These are phyloP conservation scores for Papiliotrema flavescens DNA, from an alignment of 1,284 basidiomycete species.

Conservation along the genomic window DNA sequence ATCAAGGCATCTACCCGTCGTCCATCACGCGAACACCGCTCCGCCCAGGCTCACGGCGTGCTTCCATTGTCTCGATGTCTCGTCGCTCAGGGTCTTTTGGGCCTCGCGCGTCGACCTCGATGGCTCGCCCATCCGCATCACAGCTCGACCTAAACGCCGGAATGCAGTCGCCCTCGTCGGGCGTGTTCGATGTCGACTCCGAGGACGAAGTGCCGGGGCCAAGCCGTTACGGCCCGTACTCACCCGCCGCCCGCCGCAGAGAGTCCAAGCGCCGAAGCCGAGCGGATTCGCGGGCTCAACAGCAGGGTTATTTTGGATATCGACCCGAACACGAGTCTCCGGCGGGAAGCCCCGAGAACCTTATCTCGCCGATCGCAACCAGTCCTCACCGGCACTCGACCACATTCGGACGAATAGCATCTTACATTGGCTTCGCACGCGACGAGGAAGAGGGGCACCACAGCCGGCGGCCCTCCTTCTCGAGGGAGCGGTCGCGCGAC, in stretches of 20 bases:
- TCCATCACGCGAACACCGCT: conserved; percentile 37
- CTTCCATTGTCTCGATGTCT: conserved; percentile 23
- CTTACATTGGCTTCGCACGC: conserved; percentile 39
- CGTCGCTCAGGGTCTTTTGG: conserved; percentile 20
- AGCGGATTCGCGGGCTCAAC: not conserved
- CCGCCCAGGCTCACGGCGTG: conserved; percentile 31
- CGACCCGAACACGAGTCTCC: conserved; percentile 2
- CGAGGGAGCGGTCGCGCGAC: conserved; percentile 17
- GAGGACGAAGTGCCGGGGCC: conserved; percentile 32
- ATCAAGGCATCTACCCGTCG: conserved; percentile 35
- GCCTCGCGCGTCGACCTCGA: conserved; percentile 14
- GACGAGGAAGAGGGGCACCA: conserved; percentile 24
- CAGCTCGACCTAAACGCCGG: conserved; percentile 16
- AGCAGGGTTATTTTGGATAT: conserved; percentile 9
- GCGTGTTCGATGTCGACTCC: conserved; percentile 39
- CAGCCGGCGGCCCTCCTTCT: conserved; percentile 14
- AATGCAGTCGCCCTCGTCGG: conserved; percentile 32
- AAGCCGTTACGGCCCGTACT: not conserved
- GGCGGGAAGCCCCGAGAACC: conserved; percentile 24
- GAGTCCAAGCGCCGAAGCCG: conserved; percentile 7
- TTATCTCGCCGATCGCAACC: conserved; percentile 15
- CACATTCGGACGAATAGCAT: conserved; percentile 40
- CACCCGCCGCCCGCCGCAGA: not conserved
- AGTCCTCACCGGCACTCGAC: conserved; percentile 29
- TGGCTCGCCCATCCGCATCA: conserved; percentile 16